Base-by-base conservation (phyloP, 192 early-diverging fungal species). In the Jimgerdemannia flammicorona region DNA sequence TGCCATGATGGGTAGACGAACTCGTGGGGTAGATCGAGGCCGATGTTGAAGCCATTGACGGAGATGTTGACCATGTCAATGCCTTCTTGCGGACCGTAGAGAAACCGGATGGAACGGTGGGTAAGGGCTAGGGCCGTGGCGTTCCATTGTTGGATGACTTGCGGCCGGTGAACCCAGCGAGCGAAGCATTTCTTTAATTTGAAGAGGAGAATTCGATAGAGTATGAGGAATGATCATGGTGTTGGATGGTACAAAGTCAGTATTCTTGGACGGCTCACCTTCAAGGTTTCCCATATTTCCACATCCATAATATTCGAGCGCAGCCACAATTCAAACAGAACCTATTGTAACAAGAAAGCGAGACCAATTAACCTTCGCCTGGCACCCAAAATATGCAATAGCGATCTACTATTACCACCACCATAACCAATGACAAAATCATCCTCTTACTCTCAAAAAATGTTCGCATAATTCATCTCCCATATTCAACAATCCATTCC, bases 231-330 rank as follows among this genome's bases (percentile, higher is more conserved):
- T 65, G 14, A 14, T 64, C 14, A n/a, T 19, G 0, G 6, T 11
- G 41, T 49, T 29, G 29, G 29, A 29, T 29, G 29, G 29, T 29
- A 29, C 29, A 29, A 29, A 29, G 29, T 29, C 29, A 29, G 29
- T 29, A 29, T 29, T 29, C 29, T 80, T 49, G 11, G 77, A 79
- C 75, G 3, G 3, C 44, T 64, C 69, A 79, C 81, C 77, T 94
- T 91, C 54, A 96, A 80, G 75, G 87, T 86, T 70, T 95, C 85
- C 94, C 94, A 96, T 89, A 95, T 91, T 41, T 92, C 88, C 10
- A 91, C 88, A 67, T 87, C 76, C 59, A 78, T 83, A 29, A 87
- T 88, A 43, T 84, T 83, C 64, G 93, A 93, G 20, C 93, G 76
- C 64, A 95, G 80, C 94, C 94, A 95, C 69, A 94, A 76, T 71